phyloP scores from a whole-genome alignment of 2,329 filamentous ascomycete genomes.

The Fusarium mexicanum region DNA sequence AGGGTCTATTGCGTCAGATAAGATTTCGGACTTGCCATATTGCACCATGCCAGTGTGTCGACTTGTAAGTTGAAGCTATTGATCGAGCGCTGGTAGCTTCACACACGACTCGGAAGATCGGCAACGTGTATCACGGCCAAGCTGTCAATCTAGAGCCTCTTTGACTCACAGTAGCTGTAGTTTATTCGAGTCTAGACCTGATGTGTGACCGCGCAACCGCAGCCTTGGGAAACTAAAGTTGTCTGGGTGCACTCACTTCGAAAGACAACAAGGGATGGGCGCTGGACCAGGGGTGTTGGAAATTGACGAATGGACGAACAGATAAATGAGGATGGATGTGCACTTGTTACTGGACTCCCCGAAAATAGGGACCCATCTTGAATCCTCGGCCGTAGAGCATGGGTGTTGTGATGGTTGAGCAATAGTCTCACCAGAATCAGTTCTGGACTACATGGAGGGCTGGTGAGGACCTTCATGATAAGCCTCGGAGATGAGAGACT shows the following conservation, averaged over 20 bases:
- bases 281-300: background rate
- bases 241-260: background rate
- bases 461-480: background rate
- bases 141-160: background rate
- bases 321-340: background rate
- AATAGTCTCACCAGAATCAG: background rate
- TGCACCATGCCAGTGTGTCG: conserved; percentile 17
- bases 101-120: conserved; percentile 23
- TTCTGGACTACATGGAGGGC: background rate
- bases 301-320: conserved; percentile 5
- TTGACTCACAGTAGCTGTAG: background rate
- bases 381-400: background rate
- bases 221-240: conserved; percentile 21
- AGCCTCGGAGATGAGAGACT: background rate
- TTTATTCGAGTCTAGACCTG: conserved; percentile 25
- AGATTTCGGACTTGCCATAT: conserved; percentile 8
- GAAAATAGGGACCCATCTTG: background rate
- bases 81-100: conserved; percentile 2
- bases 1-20: conserved; percentile 38
- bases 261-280: background rate
- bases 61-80: background rate
- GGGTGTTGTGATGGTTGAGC: background rate
- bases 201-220: conserved; percentile 16
- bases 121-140: conserved; percentile 1
- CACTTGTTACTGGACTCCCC: background rate